A percentile compares a stretch with the other conserved stretches of the same genome.
These are phyloP conservation scores for Ruellia speciosa DNA, from an alignment of 305 asterid species.

Conservation along the genomic window DNA sequence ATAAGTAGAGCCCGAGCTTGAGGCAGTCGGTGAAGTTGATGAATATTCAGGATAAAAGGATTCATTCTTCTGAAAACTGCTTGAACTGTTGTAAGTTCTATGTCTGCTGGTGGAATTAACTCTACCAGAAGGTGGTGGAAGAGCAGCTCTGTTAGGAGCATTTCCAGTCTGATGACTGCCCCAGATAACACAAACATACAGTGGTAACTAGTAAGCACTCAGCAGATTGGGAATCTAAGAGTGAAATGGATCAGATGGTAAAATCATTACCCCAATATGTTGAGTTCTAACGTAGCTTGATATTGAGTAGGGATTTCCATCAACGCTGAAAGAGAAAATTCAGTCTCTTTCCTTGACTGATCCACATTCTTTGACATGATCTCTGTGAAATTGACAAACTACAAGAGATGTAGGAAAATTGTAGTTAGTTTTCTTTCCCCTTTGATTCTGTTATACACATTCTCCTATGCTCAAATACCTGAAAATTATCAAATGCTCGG, in stretches of 20 bases:
- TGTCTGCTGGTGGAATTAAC: constrained; percentile 18
- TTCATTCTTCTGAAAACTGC: constrained; percentile 29
- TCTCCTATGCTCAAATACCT: constrained; percentile 25
- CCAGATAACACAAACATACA: constrained; percentile 3
- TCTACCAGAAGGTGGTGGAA: constrained; percentile 35
- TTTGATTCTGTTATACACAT: background rate
- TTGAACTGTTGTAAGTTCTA: constrained; percentile 29
- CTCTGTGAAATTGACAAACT: constrained; percentile 59
- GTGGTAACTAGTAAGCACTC: background rate
- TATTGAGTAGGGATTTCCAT: constrained; percentile 62
- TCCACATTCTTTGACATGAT: constrained; percentile 42
- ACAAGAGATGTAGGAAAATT: constrained; percentile 3
- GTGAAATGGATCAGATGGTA: background rate
- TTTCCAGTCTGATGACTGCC: constrained; percentile 31
- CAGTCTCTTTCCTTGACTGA: constrained; percentile 41
- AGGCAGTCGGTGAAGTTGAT: background rate
- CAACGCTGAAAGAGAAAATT: constrained; percentile 44
- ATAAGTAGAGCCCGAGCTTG: background rate
- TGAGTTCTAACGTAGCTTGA: constrained; percentile 52
- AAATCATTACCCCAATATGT: constrained; percentile 33
- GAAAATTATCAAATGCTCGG: constrained; percentile 40
- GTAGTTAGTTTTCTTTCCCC: background rate
- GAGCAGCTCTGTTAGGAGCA: constrained; percentile 29
- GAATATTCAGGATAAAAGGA: background rate
- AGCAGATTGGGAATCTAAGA: constrained; percentile 5